Conservation (phyloP, 768 basidiomycete species). For the Leucosporidium yakuticum region DNA sequence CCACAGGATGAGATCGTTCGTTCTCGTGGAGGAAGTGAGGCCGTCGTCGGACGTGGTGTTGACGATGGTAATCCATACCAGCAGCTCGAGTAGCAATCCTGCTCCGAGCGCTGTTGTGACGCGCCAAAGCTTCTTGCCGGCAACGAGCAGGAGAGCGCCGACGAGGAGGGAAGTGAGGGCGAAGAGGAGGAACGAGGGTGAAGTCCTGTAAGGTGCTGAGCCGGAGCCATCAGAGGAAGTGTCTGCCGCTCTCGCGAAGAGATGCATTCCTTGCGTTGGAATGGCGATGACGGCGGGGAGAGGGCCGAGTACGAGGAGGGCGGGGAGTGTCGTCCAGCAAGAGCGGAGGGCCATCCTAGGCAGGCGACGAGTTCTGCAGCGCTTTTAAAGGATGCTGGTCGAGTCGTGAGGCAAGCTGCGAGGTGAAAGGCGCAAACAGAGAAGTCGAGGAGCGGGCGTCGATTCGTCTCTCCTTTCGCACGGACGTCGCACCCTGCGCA, state of each 20-base stretch:
- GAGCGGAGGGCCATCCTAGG: no score
- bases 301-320: no score
- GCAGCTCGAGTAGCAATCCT: constrained; percentile 11
- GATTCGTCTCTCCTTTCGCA: no score
- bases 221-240: constrained; percentile 2
- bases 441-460: no score
- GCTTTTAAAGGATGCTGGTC: no score
- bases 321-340: no score
- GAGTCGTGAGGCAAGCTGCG: no score
- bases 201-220: background rate
- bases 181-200: constrained; percentile 22
- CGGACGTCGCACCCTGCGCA: no score
- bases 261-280: no score
- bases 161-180: constrained; percentile 11
- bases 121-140: constrained; percentile 14
- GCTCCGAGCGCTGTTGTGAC: constrained; percentile 5
- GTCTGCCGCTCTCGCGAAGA: background rate
- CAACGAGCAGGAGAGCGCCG: constrained; percentile 9
- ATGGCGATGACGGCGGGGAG: no score
- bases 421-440: no score
- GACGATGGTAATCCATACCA: constrained; percentile 15
- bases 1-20: constrained; percentile 7
- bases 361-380: no score
- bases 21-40: background rate
- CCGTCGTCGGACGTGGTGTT: constrained; percentile 3